Conservation (phyloP, 768 basidiomycete species). For the Lyophyllum shimeji region DNA sequence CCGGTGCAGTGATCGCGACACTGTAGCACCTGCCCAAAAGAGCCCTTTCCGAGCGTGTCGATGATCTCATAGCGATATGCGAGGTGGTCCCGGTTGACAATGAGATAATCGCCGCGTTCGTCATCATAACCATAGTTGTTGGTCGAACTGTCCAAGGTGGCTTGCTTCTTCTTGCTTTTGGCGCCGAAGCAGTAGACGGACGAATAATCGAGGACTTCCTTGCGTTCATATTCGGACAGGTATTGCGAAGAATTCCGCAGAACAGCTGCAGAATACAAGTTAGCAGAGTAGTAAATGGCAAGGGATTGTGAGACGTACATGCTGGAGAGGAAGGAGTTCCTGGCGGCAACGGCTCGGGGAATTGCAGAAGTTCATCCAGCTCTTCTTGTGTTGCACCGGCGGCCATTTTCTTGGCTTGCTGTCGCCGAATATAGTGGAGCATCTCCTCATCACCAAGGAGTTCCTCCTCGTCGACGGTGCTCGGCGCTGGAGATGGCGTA, state of each 20-base stretch:
- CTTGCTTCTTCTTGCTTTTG: constrained; percentile 80
- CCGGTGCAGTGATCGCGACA: constrained; percentile 96
- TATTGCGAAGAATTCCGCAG: constrained; percentile 66
- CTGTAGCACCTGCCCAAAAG: constrained; percentile 95
- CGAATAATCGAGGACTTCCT: constrained; percentile 88
- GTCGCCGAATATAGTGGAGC: constrained; percentile 88
- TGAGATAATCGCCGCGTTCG: constrained; percentile 94
- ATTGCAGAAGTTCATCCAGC: constrained; percentile 83
- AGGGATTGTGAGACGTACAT: constrained; percentile 46
- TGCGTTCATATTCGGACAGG: constrained; percentile 85
- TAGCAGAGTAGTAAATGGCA: constrained; percentile 5
- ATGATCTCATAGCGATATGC: constrained; percentile 96
- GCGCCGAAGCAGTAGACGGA: constrained; percentile 82
- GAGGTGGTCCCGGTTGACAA: constrained; percentile 89
- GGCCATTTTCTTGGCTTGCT: constrained; percentile 85
- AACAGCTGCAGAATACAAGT: constrained; percentile 43
- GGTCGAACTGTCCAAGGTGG: constrained; percentile 64
- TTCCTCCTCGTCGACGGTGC: constrained; percentile 82
- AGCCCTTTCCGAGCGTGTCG: constrained; percentile 94
- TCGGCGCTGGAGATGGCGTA: constrained; percentile 82
- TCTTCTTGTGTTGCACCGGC: constrained; percentile 84
- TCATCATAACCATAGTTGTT: constrained; percentile 98
- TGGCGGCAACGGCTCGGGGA: constrained; percentile 88
- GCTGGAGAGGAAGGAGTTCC: constrained; percentile 62
- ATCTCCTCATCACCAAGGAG: constrained; percentile 94